A percentile compares a stretch with the other conserved stretches of the same genome.
phyloP scores from a whole-genome alignment of 208 protist genomes.

The Porcisia hertigi region DNA sequence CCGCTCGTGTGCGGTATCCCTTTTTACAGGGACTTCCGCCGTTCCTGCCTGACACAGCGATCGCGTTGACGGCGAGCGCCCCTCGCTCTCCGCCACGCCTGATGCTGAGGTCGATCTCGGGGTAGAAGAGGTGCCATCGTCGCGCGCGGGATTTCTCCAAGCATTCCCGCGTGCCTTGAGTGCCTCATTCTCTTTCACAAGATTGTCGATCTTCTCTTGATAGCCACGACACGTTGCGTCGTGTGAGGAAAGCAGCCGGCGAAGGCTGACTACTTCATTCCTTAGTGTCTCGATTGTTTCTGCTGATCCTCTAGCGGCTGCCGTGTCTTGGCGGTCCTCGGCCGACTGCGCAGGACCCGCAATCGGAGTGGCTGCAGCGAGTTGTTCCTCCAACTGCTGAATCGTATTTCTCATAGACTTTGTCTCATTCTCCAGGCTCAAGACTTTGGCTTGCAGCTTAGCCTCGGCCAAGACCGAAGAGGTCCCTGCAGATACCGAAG shows the following conservation, averaged over 20 bases:
- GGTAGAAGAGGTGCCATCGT: background rate
- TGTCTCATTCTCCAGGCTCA: constrained; percentile 14
- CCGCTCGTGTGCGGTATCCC: constrained; percentile 14
- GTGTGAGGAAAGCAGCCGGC: background rate
- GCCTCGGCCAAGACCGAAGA: background rate
- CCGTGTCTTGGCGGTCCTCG: background rate
- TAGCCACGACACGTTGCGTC: background rate
- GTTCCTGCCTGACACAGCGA: constrained; percentile 14
- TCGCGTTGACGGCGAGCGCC: background rate
- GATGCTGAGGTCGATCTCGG: background rate
- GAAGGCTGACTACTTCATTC: background rate
- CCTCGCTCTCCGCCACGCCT: background rate
- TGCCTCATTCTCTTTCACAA: background rate
- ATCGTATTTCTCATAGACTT: constrained; percentile 9
- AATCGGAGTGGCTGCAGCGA: constrained; percentile 1
- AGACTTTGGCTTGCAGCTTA: constrained; percentile 8
- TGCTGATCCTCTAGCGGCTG: background rate
- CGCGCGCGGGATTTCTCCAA: background rate
- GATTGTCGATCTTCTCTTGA: background rate
- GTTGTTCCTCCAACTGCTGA: constrained; percentile 15
- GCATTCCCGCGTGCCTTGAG: background rate
- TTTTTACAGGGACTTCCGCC: constrained; percentile 1
- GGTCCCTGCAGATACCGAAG: background rate
- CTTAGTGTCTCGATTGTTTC: background rate
- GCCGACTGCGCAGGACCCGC: constrained; percentile 1